phyloP scores from a whole-genome alignment of 2,329 filamentous ascomycete genomes.

The Calonectria multiphialidica region DNA sequence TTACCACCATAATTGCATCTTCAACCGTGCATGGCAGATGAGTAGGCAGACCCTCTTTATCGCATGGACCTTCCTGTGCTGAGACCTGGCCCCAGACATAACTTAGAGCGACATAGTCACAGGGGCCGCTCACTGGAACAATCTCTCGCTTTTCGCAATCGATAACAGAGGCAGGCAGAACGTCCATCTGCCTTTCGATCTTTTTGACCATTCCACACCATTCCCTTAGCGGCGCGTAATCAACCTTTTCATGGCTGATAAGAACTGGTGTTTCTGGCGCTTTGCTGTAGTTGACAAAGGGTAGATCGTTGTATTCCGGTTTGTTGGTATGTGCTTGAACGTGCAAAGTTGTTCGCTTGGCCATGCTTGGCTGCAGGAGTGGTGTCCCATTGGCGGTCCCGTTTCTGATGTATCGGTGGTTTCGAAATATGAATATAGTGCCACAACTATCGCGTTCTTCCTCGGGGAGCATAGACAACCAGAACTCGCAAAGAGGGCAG shows the following conservation, averaged over 20 bases:
- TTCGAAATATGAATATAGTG: background rate
- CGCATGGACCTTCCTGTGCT: background rate
- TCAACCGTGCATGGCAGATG: conserved; percentile 21
- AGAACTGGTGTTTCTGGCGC: conserved; percentile 28
- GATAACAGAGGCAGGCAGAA: conserved; percentile 20
- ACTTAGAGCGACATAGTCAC: conserved; percentile 24
- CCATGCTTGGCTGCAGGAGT: background rate
- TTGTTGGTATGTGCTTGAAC: background rate
- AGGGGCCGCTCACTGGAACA: conserved; percentile 10
- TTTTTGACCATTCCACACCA: background rate
- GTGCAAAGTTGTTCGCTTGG: background rate
- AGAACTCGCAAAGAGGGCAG: conserved; percentile 7
- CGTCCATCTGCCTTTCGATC: conserved; percentile 1
- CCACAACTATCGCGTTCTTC: background rate
- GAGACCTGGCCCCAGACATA: conserved; percentile 20
- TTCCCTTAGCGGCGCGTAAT: conserved; percentile 5
- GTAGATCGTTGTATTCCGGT: background rate
- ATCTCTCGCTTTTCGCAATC: conserved; percentile 20
- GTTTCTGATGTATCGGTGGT: background rate
- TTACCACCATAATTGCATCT: conserved; percentile 24
- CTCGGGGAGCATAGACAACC: background rate
- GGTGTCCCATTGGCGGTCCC: background rate
- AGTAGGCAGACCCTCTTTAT: conserved; percentile 1
- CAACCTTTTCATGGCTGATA: conserved; percentile 24
- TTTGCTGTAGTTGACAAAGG: conserved; percentile 23